Percentiles rank a stretch among this genome's conserved stretches.
phyloP scores from a whole-genome alignment of 2,329 filamentous ascomycete genomes.

The Neonectria magnoliae region DNA sequence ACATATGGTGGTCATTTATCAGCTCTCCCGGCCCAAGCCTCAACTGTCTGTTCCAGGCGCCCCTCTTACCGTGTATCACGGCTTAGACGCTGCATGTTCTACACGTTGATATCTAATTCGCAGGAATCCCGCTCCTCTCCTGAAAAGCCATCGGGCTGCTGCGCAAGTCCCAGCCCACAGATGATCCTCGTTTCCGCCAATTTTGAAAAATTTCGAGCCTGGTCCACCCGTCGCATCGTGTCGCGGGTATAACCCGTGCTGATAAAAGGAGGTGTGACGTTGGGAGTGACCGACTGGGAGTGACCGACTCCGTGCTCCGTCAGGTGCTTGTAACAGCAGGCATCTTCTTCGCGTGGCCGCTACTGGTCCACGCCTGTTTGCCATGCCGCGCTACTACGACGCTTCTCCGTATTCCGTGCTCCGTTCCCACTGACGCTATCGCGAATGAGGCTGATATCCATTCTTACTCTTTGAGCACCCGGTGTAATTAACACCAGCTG shows the following conservation, averaged over 20 bases:
- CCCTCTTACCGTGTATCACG: slow-evolving; percentile 26
- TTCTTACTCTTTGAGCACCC: slow-evolving; percentile 22
- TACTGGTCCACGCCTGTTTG: slow-evolving; percentile 15
- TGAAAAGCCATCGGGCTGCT: slow-evolving; percentile 23
- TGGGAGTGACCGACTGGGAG: slow-evolving; percentile 18
- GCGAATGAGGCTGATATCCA: slow-evolving; percentile 22
- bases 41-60: slow-evolving; percentile 28
- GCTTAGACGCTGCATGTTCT: slow-evolving; percentile 1
- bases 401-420: slow-evolving; percentile 28
- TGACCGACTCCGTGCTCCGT: slow-evolving; percentile 10
- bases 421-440: slow-evolving; percentile 29
- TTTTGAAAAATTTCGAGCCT: slow-evolving; percentile 3
- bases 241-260: slow-evolving; percentile 36
- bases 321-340: slow-evolving; percentile 16
- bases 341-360: neutral
- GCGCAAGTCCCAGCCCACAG: slow-evolving; percentile 30
- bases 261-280: slow-evolving; percentile 41
- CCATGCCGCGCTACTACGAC: slow-evolving; percentile 23
- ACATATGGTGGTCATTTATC: slow-evolving; percentile 23
- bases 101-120: neutral
- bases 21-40: slow-evolving; percentile 29
- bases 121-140: slow-evolving; percentile 9
- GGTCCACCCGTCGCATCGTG: slow-evolving; percentile 28
- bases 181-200: slow-evolving; percentile 37
- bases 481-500: slow-evolving; percentile 28